Base-by-base conservation (phyloP, 192 early-diverging fungal genomes). In the Chytriomyces sp. region DNA sequence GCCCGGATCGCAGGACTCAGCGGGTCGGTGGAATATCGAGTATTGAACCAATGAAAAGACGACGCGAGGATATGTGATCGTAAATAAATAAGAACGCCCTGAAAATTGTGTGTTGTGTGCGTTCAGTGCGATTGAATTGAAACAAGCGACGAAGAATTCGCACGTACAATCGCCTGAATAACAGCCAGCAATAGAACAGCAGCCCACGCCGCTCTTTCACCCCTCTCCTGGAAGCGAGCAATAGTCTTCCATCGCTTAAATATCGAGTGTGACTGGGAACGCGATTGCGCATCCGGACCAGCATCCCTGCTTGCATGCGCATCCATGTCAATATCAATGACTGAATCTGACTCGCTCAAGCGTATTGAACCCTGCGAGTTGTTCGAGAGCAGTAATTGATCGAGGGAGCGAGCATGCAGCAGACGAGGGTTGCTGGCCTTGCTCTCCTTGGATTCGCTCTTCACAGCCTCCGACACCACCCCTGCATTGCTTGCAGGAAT, bases 51-150 rank as follows among this genome's bases (percentile, higher is more conserved):
- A n/a, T 48, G n/a, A 28, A 20, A 28, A n/a, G 66, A 9, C 47
- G 66, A 18, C n/a, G 26, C 26, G 26, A 64, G 63, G n/a, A 64
- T 23, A 64, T 64, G 63, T 18, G 63, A 26, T n/a, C 63, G 63
- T 1, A 35, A 13, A 28, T 64, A 64, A 64, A 64, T 64, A 35
- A 35, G 35, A 35, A 35, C 35, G 35, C 35, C 35, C 35, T 35
- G 35, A 35, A 35, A 35, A 35, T 35, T 35, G 35, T 35, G 35
- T 4, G 35, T 35, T 35, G 35, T 35, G 35, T 35, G 35, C 35
- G 35, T 35, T 35, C 35, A 35, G 35, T 35, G 2, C 3, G 2
- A 35, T 35, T 35, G 35, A 35, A 35, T 35, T 35, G 35, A 35
- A 35, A 35, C 35, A 35, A 35, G 35, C 35, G 35, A 35, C 35